Evolutionary conservation across 805 yeast genomes (phyloP), one percentile per base, ranked within the genome.

Genomic region (Barnettozyma vustinii): DNA sequence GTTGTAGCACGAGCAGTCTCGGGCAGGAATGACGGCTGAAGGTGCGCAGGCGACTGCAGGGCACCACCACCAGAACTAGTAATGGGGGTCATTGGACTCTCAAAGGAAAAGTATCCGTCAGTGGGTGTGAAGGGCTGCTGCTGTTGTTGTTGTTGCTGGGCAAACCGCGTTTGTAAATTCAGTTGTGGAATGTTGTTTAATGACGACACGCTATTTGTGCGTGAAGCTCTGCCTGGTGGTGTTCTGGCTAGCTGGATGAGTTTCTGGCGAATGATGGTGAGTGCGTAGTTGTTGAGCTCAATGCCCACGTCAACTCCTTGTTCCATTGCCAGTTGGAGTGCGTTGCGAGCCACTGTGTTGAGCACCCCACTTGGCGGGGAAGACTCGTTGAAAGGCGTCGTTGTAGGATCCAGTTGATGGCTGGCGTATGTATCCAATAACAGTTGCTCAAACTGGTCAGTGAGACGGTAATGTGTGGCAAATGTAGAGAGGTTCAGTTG

Each of bases 331-430:
- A 55, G 51, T 50, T 69, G 68, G 27, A 79, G 65, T 25, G 84
- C 74, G 40, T 77, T 72, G 56, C 80, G 81, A 7, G 87, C 77
- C 0, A 82, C 83, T 46, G 73, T 72, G 39, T 80, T 79, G 19
- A 82, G 70, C 4, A 84, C 73, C 1, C 89, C 89, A 1, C 83
- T 73, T 0, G 90, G 89, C 8, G 89, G 90, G 57, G 76, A 76
- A 39, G 71, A 61, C 16, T 78, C 75, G 53, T 82, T 82, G 59
- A 84, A 84, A 0, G 91, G 91, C 0, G 91, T 83, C 8, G 74
- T 69, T 32, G 79, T 76, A 7, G 90, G 89, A 56, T 75, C 79
- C 43, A 71, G 71, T 15, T 77, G 73, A 48, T 76, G 69, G 9
- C 66, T 57, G 45, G 76, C 76, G 56, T 81, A 81, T 5, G 72